A percentile compares a stretch with the other conserved stretches of the same genome.
Conservation (phyloP, 2,329 filamentous ascomycete genomes). For the Didymella pinodella region DNA sequence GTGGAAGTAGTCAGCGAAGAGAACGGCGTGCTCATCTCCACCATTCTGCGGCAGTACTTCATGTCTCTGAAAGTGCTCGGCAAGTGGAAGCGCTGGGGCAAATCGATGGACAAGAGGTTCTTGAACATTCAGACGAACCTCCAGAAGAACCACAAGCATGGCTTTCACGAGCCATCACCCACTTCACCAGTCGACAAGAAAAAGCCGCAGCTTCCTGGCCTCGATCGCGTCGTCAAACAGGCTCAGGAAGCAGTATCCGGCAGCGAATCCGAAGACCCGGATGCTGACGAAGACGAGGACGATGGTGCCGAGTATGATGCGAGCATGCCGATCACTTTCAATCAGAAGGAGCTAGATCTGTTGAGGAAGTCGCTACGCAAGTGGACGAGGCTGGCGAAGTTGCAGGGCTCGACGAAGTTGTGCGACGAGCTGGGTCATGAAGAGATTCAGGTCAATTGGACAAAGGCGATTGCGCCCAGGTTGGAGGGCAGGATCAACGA, state of each 20-base stretch:
- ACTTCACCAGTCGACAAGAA: conserved; percentile 30
- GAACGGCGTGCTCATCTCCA: conserved; percentile 84
- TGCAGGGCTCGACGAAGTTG: conserved; percentile 60
- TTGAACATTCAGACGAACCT: conserved; percentile 68
- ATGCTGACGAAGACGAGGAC: conserved; percentile 52
- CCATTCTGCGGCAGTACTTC: conserved; percentile 89
- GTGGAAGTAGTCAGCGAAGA: conserved; percentile 85
- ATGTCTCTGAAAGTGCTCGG: conserved; percentile 83
- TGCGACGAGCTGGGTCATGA: conserved; percentile 66
- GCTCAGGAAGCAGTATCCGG: conserved; percentile 23
- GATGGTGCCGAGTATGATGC: conserved; percentile 51
- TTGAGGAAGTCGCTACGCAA: conserved; percentile 74
- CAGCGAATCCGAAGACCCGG: conserved; percentile 42
- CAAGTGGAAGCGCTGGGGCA: conserved; percentile 76
- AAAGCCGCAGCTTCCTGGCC: conserved; percentile 25
- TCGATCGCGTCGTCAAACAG: conserved; percentile 23
- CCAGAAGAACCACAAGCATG: conserved; percentile 61
- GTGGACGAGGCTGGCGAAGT: conserved; percentile 74
- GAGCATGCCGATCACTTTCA: conserved; percentile 54
- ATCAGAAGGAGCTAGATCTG: conserved; percentile 61
- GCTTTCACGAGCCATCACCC: conserved; percentile 53
- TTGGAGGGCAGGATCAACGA: conserved; percentile 76
- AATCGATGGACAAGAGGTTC: conserved; percentile 71
- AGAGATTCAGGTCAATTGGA: conserved; percentile 74
- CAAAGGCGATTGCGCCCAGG: conserved; percentile 77